Evolutionary conservation across 2,329 filamentous ascomycete genomes (phyloP).

Genomic region (Nothomitra cinnamomea): DNA sequence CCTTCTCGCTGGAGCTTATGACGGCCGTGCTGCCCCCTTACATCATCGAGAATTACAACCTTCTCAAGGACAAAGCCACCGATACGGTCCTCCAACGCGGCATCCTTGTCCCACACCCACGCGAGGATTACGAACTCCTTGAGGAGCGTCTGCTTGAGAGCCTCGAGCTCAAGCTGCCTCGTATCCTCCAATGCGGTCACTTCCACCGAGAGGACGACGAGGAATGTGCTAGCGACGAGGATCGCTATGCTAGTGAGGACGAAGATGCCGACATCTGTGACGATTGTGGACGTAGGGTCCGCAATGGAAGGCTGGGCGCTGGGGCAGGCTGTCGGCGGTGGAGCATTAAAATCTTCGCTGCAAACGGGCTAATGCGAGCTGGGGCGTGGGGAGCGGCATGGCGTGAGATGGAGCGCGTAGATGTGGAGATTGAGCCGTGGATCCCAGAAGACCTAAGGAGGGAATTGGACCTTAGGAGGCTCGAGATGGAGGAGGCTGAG

Average conservation of each 20-base stretch:
- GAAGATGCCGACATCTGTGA: slow-evolving; percentile 17
- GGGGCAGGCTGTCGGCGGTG: slow-evolving; percentile 38
- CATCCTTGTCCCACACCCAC: slow-evolving; percentile 59
- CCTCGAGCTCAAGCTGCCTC: slow-evolving; percentile 51
- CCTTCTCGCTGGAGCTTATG: slow-evolving; percentile 31
- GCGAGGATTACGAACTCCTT: slow-evolving; percentile 63
- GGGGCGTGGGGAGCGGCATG: slow-evolving; percentile 88
- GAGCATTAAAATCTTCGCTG: slow-evolving; percentile 78
- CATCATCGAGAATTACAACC: slow-evolving; percentile 40
- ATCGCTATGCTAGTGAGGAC: slow-evolving; percentile 2
- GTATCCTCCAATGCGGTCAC: slow-evolving; percentile 60
- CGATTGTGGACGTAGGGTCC: slow-evolving; percentile 22
- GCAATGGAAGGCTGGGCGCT: slow-evolving; percentile 19
- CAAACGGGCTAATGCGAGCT: slow-evolving; percentile 82
- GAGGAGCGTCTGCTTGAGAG: slow-evolving; percentile 64
- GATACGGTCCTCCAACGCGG: slow-evolving; percentile 60
- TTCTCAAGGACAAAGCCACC: slow-evolving; percentile 51
- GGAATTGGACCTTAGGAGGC: slow-evolving; percentile 32
- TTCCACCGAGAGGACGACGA: slow-evolving; percentile 36
- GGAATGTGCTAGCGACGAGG: slow-evolving; percentile 19
- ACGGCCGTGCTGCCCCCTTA: slow-evolving; percentile 23
- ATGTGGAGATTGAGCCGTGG: slow-evolving; percentile 74
- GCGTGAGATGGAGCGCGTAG: slow-evolving; percentile 97
- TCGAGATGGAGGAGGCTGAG: slow-evolving; percentile 1
- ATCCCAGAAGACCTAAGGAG: slow-evolving; percentile 41